phyloP scores from a whole-genome alignment of 352 stramenopile species.

The Pythium brachiatum region DNA sequence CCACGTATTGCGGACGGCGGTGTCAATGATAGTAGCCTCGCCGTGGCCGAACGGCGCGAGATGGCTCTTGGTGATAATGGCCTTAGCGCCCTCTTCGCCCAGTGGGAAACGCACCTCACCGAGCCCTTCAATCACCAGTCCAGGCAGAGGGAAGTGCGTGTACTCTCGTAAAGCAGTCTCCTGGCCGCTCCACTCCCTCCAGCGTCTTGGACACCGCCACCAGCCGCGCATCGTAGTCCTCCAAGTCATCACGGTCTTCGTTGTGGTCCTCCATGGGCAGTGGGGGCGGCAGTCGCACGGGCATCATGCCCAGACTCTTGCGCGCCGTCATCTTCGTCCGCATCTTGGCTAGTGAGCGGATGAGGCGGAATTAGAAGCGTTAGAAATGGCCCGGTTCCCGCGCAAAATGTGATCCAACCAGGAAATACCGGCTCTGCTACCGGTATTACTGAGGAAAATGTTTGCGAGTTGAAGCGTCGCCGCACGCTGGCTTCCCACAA shows the following conservation, averaged over 20 bases:
- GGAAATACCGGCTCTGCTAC: too few relatives aligned
- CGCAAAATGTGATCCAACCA: too few relatives aligned
- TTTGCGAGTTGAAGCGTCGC: too few relatives aligned
- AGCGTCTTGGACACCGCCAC: conserved; percentile 16
- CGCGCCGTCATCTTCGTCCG: conserved; percentile 13
- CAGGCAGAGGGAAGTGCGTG: conserved; percentile 14
- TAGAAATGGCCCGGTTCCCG: conserved; percentile 13
- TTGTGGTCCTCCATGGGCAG: background rate
- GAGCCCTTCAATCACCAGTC: conserved; percentile 8
- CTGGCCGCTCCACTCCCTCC: conserved; percentile 15
- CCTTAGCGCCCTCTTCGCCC: background rate
- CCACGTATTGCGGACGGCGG: conserved; percentile 24
- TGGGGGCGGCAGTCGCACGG: background rate
- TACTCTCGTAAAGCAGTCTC: conserved; percentile 18
- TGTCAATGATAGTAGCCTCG: conserved; percentile 23
- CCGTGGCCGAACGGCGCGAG: conserved; percentile 22
- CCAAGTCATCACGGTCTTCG: background rate
- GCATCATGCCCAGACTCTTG: background rate
- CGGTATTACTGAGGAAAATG: too few relatives aligned
- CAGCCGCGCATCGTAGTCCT: conserved; percentile 19
- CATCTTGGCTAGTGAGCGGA: background rate
- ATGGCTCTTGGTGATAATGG: conserved; percentile 12
- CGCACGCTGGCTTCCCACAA: too few relatives aligned
- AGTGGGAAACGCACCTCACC: conserved; percentile 19
- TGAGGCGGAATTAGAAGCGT: background rate